Percentiles rank a stretch among this genome's conserved stretches.
These are phyloP conservation scores for Rehmannia glutinosa DNA, from an alignment of 257 asterid genomes.

Conservation along the genomic window DNA sequence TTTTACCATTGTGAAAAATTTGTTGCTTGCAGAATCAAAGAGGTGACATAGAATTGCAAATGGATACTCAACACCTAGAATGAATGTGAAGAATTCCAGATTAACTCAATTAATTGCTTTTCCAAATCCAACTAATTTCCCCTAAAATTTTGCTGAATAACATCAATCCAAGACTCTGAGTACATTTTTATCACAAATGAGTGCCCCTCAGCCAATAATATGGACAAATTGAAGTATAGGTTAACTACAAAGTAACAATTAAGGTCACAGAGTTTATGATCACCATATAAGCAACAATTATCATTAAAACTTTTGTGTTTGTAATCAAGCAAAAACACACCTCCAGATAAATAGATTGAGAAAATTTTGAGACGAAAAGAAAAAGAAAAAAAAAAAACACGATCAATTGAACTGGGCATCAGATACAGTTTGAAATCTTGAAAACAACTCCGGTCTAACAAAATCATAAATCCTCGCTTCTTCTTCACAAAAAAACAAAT, in stretches of 20 bases:
- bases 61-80: neutral
- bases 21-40: neutral
- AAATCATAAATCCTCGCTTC: neutral
- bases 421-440: neutral
- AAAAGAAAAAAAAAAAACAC: neutral
- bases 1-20: neutral
- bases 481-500: neutral
- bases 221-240: no score
- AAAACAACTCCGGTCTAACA: neutral
- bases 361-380: neutral
- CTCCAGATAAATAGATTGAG: neutral
- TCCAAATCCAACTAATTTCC: no score
- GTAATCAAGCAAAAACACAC: neutral
- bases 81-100: neutral
- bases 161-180: no score
- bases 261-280: neutral
- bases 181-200: no score
- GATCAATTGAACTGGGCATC: neutral
- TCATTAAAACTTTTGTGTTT: neutral
- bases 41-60: neutral
- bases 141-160: no score
- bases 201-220: no score
- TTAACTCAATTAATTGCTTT: neutral
- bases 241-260: no score
- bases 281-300: neutral